Percentiles rank a stretch among this genome's conserved stretches.
phyloP scores from a whole-genome alignment of 177 flowering plant genomes.

The Vitis hybrid region DNA sequence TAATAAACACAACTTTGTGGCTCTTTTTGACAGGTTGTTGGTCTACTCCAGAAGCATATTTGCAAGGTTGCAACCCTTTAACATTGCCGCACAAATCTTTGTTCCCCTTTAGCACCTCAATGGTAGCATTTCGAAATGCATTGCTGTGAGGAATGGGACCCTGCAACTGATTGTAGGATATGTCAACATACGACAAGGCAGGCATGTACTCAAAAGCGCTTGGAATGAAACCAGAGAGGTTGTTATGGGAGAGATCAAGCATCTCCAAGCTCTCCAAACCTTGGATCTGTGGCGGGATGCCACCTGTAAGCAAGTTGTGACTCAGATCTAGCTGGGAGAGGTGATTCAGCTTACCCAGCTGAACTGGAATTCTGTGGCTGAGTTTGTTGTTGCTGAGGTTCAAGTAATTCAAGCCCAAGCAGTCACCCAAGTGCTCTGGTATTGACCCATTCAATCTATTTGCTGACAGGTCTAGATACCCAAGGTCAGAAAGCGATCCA shows the following conservation, averaged over 20 bases:
- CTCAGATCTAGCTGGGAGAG: conserved; percentile 6
- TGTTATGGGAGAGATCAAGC: too few species aligned
- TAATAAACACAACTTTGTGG: neutral
- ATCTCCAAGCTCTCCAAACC: too few species aligned
- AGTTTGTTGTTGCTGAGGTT: too few species aligned
- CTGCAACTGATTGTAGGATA: conserved; percentile 14
- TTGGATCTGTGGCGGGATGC: too few species aligned
- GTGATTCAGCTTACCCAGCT: neutral
- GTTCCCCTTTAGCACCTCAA: conserved; percentile 1
- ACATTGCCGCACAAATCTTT: conserved; percentile 17
- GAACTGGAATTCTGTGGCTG: too few species aligned
- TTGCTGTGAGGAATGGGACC: conserved; percentile 15
- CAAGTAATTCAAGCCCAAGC: too few species aligned
- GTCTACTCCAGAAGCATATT: too few species aligned
- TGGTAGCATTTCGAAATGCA: conserved; percentile 10
- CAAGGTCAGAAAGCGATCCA: conserved; percentile 7
- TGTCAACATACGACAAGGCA: conserved; percentile 3
- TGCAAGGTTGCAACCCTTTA: conserved; percentile 14
- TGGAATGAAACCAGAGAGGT: conserved; percentile 10
- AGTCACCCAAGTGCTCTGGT: too few species aligned
- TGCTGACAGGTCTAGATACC: conserved; percentile 4
- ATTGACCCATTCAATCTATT: too few species aligned
- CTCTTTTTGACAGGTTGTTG: neutral
- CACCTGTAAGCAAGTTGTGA: neutral
- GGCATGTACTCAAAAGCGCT: neutral